These are phyloP conservation scores for Psilocybe azurescens DNA, from an alignment of 768 basidiomycete species.

Conservation along the genomic window DNA sequence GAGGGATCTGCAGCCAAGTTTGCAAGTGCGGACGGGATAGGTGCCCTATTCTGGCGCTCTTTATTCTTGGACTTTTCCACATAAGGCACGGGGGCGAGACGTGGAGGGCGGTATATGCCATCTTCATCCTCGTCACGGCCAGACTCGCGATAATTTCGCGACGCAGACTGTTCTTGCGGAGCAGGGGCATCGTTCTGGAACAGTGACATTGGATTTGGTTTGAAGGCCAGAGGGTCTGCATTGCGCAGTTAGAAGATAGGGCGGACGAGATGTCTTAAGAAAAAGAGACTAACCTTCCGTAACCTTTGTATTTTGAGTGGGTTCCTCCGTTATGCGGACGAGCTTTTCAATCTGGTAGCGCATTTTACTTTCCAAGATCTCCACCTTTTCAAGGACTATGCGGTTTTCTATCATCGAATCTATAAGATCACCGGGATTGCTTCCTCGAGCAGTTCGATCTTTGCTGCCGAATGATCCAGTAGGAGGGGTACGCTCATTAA, in stretches of 20 bases:
- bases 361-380: constrained; percentile 84
- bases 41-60: constrained; percentile 54
- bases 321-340: constrained; percentile 74
- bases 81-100: constrained; percentile 90
- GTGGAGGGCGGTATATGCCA: constrained; percentile 83
- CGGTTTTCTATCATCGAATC: constrained; percentile 82
- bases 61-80: constrained; percentile 51
- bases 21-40: constrained; percentile 70
- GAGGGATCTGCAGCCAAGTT: constrained; percentile 70
- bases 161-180: constrained; percentile 37
- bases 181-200: constrained; percentile 45
- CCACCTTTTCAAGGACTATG: constrained; percentile 87
- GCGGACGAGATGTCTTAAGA: neutral
- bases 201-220: constrained; percentile 85
- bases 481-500: constrained; percentile 55
- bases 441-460: constrained; percentile 60
- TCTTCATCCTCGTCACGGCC: constrained; percentile 33
- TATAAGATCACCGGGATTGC: constrained; percentile 73
- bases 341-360: constrained; percentile 97
- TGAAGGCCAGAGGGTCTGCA: constrained; percentile 89
- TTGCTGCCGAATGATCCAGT: constrained; percentile 53
- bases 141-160: constrained; percentile 21
- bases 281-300: constrained; percentile 59
- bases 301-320: constrained; percentile 43
- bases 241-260: constrained; percentile 6